These are phyloP conservation scores for Podaxis pistillaris DNA, from an alignment of 768 basidiomycete species.

Conservation along the genomic window DNA sequence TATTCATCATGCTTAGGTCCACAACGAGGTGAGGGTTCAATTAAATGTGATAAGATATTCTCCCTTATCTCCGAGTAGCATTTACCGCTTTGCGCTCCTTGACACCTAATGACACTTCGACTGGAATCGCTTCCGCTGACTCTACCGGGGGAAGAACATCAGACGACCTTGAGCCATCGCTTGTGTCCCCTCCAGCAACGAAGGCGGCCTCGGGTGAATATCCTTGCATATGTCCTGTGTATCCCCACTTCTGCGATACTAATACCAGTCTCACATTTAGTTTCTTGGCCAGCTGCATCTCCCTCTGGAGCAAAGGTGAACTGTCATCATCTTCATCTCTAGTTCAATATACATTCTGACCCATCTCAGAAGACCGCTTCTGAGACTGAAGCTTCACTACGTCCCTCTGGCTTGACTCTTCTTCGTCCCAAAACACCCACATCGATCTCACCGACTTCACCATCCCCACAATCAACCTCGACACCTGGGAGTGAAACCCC, in stretches of 20 bases:
- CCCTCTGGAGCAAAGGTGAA: not conserved
- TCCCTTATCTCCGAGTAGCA: not conserved
- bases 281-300: not conserved
- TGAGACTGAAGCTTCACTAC: not conserved
- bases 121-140: not conserved
- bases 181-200: not conserved
- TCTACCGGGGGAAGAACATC: not conserved
- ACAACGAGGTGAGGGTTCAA: not conserved
- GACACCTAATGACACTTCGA: not conserved
- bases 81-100: not conserved
- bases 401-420: conserved; percentile 36
- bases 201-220: conserved; percentile 3
- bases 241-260: not conserved
- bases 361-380: not conserved
- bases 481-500: not conserved
- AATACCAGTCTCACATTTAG: not conserved
- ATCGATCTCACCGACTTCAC: conserved; percentile 2
- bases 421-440: conserved; percentile 22
- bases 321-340: not conserved
- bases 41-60: not conserved
- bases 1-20: not conserved
- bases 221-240: not conserved
- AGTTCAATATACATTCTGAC: too few relatives aligned
- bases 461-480: conserved; percentile 15
- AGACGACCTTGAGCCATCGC: not conserved